phyloP scores from a whole-genome alignment of 306 rosid species.

The Begonia peltatifolia region DNA sequence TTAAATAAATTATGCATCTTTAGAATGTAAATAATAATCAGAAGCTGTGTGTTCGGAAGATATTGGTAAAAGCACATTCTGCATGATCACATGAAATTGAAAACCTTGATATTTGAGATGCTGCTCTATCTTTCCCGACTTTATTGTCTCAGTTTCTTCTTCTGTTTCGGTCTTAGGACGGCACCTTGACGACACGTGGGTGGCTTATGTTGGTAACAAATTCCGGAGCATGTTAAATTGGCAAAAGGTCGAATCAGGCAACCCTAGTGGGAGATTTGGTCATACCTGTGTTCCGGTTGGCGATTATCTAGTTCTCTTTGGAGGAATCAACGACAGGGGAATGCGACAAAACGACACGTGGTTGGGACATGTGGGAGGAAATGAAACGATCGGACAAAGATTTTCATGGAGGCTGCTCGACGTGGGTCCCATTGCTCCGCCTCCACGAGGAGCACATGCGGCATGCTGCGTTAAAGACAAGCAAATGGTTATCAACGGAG shows the following conservation, averaged over 20 bases:
- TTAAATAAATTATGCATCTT: too few species aligned
- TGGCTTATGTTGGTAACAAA: slow-evolving; percentile 49
- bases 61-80: too few species aligned
- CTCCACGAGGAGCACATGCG: slow-evolving; percentile 82
- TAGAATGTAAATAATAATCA: too few species aligned
- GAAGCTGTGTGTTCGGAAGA: too few species aligned
- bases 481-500: slow-evolving; percentile 82
- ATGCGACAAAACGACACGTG: slow-evolving; percentile 83
- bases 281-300: slow-evolving; percentile 58
- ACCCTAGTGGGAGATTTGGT: slow-evolving; percentile 93
- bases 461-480: slow-evolving; percentile 50
- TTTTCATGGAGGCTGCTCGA: slow-evolving; percentile 65
- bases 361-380: slow-evolving; percentile 52
- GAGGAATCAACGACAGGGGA: slow-evolving; percentile 88
- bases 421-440: slow-evolving; percentile 45
- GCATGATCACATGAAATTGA: too few species aligned
- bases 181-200: slow-evolving; percentile 94
- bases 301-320: slow-evolving; percentile 66
- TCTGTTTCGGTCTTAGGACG: slow-evolving; percentile 39
- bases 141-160: neutral
- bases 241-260: slow-evolving; percentile 62
- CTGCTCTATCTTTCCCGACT: neutral
- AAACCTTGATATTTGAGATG: too few species aligned
- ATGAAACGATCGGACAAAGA: slow-evolving; percentile 29
- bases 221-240: slow-evolving; percentile 40